Percentiles rank a stretch among this genome's conserved stretches.
Evolutionary conservation across 2,329 filamentous ascomycete genomes (phyloP).

Genomic region (Emergomyces pasteurianus): DNA sequence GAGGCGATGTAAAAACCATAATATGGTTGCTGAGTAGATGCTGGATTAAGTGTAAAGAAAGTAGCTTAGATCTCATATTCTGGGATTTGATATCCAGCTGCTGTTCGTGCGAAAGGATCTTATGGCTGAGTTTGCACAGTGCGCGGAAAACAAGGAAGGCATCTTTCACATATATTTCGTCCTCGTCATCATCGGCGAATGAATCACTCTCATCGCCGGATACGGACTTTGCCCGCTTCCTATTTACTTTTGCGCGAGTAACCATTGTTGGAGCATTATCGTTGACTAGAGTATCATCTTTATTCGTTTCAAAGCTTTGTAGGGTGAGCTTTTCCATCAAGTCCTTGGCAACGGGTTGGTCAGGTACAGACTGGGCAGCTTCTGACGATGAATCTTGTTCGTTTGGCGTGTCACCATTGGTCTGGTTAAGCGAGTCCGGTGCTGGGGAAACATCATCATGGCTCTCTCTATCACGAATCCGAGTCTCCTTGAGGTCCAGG

Average conservation of each 20-base stretch:
- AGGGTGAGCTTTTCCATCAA: conserved; percentile 50
- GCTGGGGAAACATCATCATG: conserved; percentile 23
- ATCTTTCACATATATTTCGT: conserved; percentile 94
- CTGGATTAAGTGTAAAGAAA: conserved; percentile 91
- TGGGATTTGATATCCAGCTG: conserved; percentile 86
- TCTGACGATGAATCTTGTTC: conserved; percentile 37
- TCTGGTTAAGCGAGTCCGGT: conserved; percentile 25
- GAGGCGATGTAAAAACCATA: conserved; percentile 75
- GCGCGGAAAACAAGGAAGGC: conserved; percentile 95
- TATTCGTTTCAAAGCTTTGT: conserved; percentile 56
- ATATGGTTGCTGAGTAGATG: conserved; percentile 92
- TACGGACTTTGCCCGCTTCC: conserved; percentile 33
- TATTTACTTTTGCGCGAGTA: conserved; percentile 43
- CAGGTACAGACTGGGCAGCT: conserved; percentile 21
- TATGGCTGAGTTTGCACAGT: conserved; percentile 95
- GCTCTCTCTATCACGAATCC: conserved; percentile 37
- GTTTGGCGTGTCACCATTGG: conserved; percentile 33
- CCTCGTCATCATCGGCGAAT: conserved; percentile 54
- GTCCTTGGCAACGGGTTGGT: conserved; percentile 41
- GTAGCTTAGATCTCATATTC: conserved; percentile 91
- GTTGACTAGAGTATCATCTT: conserved; percentile 54
- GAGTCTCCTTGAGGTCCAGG: conserved; percentile 74
- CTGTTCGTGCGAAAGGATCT: conserved; percentile 77
- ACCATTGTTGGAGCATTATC: conserved; percentile 58
- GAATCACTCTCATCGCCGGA: conserved; percentile 30